Percentiles rank a stretch among this genome's conserved stretches.
Conservation (phyloP, 75 land plant genomes). For the Pinus tabuliformis region DNA sequence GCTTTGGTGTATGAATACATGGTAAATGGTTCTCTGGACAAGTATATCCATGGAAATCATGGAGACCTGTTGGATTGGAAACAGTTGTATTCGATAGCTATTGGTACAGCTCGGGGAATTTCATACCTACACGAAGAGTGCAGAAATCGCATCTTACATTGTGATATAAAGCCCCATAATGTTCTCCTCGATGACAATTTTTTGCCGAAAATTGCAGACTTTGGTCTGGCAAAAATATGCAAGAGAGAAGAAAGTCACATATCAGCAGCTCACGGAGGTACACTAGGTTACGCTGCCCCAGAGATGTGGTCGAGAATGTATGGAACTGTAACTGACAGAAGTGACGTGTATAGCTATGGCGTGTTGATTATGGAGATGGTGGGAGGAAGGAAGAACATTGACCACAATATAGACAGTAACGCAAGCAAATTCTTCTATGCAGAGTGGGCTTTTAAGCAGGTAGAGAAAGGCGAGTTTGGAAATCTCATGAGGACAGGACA, state of each 20-base stretch:
- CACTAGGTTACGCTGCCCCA: not conserved
- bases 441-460: not conserved
- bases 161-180: too few species aligned
- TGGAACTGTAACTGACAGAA: not conserved
- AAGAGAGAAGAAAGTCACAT: not conserved
- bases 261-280: not conserved
- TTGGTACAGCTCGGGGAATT: too few species aligned
- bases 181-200: too few species aligned
- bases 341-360: not conserved
- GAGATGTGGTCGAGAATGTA: not conserved
- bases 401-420: not conserved
- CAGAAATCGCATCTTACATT: too few species aligned
- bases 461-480: too few species aligned
- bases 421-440: not conserved
- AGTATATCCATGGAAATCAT: too few species aligned
- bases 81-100: too few species aligned
- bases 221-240: too few species aligned
- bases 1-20: conserved; percentile 55
- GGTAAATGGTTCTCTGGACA: conserved; percentile 8
- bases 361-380: not conserved
- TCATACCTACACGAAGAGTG: too few species aligned
- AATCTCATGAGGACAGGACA: too few species aligned
- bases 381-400: not conserved
- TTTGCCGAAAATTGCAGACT: not conserved
- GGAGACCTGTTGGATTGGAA: too few species aligned